Percentiles rank a stretch among this genome's conserved stretches.
These are phyloP conservation scores for Lachancea fermentati DNA, from an alignment of 805 yeast species.

Conservation along the genomic window DNA sequence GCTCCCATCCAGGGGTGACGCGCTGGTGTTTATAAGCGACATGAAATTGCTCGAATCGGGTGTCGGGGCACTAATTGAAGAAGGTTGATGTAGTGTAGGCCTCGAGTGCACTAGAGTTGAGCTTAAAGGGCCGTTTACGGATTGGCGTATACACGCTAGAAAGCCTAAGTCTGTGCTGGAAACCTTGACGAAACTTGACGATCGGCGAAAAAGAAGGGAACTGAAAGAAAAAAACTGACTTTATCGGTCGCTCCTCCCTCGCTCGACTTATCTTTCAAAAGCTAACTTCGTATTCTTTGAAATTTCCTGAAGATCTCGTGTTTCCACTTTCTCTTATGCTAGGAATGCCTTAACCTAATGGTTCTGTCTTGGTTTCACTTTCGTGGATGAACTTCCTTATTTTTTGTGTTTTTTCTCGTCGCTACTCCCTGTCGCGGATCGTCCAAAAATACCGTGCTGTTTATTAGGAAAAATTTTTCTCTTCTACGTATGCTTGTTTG, in stretches of 20 bases:
- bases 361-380: background rate
- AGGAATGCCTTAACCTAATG: background rate
- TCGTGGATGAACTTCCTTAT: slow-evolving; percentile 5
- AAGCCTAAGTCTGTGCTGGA: background rate
- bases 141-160: background rate
- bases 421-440: slow-evolving; percentile 3
- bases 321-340: background rate
- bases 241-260: background rate
- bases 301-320: background rate
- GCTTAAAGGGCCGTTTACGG: background rate
- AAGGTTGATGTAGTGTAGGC: background rate
- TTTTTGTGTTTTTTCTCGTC: slow-evolving; percentile 6
- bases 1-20: slow-evolving; percentile 8
- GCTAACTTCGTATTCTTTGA: background rate
- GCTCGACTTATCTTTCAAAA: background rate
- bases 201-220: background rate
- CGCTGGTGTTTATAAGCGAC: slow-evolving; percentile 9
- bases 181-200: background rate
- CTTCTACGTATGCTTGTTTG: background rate
- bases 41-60: too few relatives aligned
- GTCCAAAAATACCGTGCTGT: slow-evolving; percentile 11
- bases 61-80: background rate
- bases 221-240: background rate
- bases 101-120: background rate
- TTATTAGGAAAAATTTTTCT: slow-evolving; percentile 9